Base-by-base conservation (phyloP, 2,329 filamentous ascomycete species). In the Aureobasidium pullulans region DNA sequence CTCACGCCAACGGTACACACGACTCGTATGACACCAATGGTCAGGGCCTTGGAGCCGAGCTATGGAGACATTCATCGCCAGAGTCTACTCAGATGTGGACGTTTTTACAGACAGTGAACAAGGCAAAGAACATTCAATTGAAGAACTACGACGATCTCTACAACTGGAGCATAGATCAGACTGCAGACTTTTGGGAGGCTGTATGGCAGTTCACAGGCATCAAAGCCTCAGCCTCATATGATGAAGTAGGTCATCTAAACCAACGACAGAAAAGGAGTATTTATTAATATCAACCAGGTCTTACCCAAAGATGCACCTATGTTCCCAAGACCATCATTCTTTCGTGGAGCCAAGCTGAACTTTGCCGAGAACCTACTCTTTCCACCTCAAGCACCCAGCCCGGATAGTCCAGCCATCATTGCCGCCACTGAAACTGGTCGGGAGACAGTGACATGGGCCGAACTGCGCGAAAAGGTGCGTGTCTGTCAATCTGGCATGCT, bases 281-380 rank as follows among this genome's bases (percentile, higher is more conserved):
- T 3, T 43, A 57, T 62, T 70, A 49, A 70, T 50, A n/a, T 9
- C 53, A 36, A 54, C 49, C 67, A 92, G 86, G 87, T 90, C 43
- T 77, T 96, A 16, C 83, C 88, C 28, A 71, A 81, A 42, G 73
- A 83, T 58, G 81, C 84, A 6, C 79, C 83, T 48, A 88, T 97
- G 81, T 97, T 91, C 67, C 93, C 93, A 28, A 85, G 90, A 28
- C 92, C 93, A 7, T 78, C 85, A 61, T 97, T 96, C 78, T 97
- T 96, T 72, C 73, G 84, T 60, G 87, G 86, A 9, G 83, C 89
- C 13, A 84, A 79, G 60, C 79, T 97, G 64, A 99, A 97, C 73
- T 97, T 96, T 71, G 92, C 93, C 29, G 90, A 97, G 76, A 99
- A 99, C 71, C 79, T 97, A 57, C 84, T 99, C 3, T 96, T 87